A percentile compares a stretch with the other conserved stretches of the same genome.
phyloP scores from a whole-genome alignment of 164 flowering plant species.

The Sedum album region DNA sequence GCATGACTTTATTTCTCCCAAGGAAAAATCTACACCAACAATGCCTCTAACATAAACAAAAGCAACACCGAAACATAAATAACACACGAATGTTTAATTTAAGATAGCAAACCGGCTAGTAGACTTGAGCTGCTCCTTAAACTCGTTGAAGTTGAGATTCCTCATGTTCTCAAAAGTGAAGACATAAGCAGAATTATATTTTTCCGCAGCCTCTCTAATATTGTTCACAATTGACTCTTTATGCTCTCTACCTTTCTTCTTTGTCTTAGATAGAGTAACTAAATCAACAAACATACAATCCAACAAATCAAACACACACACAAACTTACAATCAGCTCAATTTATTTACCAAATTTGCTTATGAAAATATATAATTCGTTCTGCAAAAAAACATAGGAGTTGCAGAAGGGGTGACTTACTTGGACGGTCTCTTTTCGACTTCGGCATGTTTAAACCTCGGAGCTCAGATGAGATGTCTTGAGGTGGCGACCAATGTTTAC shows the following conservation, averaged over 20 bases:
- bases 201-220: constrained; percentile 62
- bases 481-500: no score
- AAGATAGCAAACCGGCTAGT: constrained; percentile 77
- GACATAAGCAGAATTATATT: constrained; percentile 50
- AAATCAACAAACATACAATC: no score
- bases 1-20: constrained; percentile 94
- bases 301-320: no score
- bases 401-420: neutral
- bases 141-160: constrained; percentile 81
- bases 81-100: no score
- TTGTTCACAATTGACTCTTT: constrained; percentile 10
- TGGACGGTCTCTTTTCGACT: neutral
- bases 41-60: no score
- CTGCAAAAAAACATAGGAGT: neutral
- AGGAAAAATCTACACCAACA: no score
- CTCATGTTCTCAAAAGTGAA: constrained; percentile 88
- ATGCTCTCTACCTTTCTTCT: constrained; percentile 1
- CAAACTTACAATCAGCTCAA: no score
- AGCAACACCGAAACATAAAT: no score
- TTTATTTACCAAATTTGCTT: no score
- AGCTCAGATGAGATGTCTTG: no score
- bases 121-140: constrained; percentile 65
- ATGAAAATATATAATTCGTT: neutral
- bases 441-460: neutral
- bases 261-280: constrained; percentile 13